Evolutionary conservation across 305 asterid species (phyloP), one percentile per base, ranked within the genome.

Genomic region (Solanum hybrid): DNA sequence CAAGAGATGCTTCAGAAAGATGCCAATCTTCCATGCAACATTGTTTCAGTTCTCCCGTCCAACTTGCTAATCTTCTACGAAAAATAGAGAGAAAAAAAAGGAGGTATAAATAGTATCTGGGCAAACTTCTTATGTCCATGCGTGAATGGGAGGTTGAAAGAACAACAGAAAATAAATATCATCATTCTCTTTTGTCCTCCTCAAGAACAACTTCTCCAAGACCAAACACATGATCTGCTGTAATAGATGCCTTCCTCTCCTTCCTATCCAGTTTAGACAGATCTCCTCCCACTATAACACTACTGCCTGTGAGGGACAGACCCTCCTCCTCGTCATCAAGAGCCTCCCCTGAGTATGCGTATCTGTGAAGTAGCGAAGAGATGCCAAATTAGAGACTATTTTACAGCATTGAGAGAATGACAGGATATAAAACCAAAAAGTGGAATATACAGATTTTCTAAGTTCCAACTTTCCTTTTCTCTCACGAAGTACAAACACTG

Each of bases 291-390:
- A 93, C 95, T 90, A 92, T 89, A 46, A 92, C 95, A 78, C 96
- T 95, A 16, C 91, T 92, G 81, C 93, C 93, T 1, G 98, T 96
- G 89, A 96, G 95, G 29, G 96, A 88, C 86, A 96, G 90, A 71
- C 96, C 97, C 90, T 95, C 98, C 87, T 96, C 99, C 2, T 95
- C 99, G 22, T 96, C 98, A 37, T 95, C 97, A 73, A 95, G 98
- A 9, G 95, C 93, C 93, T 96, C 99, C 17, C 91, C 94, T 4
- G 92, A 90, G 85, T 95, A 95, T 12, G 98, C 95, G 5, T 95
- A 95, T 94, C 99, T 96, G 91, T 93, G 90, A 14, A 88, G 60
- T 87, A 22, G 71, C 17, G 71, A 85, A 31, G 7, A 20, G 88
- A 56, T 32, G 36, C 22, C 88, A 85, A 85, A 31, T 85, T 56